Conservation (phyloP, 1,284 basidiomycete genomes). For the Boletellus dicymbophilus region DNA sequence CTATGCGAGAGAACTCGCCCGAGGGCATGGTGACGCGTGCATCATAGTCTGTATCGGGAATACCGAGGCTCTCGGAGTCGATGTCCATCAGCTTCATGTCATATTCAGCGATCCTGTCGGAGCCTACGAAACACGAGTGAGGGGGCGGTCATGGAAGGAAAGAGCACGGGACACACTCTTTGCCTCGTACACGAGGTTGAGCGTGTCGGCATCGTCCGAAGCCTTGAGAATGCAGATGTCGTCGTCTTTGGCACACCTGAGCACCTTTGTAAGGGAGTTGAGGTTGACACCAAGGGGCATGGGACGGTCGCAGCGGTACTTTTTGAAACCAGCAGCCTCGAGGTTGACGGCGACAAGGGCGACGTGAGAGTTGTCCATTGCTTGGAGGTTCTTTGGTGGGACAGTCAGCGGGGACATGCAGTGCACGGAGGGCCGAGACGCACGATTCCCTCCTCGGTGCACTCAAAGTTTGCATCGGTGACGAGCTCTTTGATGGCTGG, state of each 20-base stretch:
- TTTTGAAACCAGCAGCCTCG: constrained; percentile 77
- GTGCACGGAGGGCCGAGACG: constrained; percentile 33
- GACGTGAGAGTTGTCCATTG: constrained; percentile 99
- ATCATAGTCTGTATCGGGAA: constrained; percentile 99
- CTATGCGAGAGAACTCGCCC: constrained; percentile 89
- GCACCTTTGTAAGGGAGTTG: constrained; percentile 89
- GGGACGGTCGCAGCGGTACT: constrained; percentile 94
- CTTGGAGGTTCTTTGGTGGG: constrained; percentile 73
- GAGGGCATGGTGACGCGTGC: constrained; percentile 90
- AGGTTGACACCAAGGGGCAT: constrained; percentile 95
- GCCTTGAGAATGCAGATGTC: constrained; percentile 94
- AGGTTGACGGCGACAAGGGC: constrained; percentile 91
- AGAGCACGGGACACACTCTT: constrained; percentile 62
- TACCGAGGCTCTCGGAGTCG: constrained; percentile 93
- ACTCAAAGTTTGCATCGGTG: constrained; percentile 98
- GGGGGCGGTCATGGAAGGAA: background rate
- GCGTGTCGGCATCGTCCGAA: constrained; percentile 87
- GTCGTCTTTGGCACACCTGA: constrained; percentile 97
- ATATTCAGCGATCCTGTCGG: constrained; percentile 96
- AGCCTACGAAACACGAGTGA: constrained; percentile 49
- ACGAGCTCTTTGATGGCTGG: constrained; percentile 97
- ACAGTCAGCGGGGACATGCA: background rate
- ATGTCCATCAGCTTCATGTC: constrained; percentile 99
- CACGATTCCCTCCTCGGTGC: constrained; percentile 94
- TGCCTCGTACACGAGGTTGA: constrained; percentile 92